These are phyloP conservation scores for Gremmenia infestans DNA, from an alignment of 2,329 filamentous ascomycete species.

Conservation along the genomic window DNA sequence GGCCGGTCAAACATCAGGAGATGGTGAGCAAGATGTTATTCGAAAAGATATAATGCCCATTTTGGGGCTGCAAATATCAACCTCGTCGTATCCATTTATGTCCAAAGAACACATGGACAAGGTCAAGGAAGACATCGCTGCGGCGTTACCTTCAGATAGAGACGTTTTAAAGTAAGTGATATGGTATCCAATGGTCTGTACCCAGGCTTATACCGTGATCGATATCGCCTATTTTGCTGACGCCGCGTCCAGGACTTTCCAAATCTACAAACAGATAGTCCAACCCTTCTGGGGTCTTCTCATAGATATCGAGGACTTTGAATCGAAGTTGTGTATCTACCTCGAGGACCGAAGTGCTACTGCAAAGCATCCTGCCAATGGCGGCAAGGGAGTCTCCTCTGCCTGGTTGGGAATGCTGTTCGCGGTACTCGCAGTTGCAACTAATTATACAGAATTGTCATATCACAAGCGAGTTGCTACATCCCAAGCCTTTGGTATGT, in stretches of 20 bases:
- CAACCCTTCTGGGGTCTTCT: constrained; percentile 66
- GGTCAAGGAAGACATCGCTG: constrained; percentile 55
- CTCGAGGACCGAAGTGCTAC: constrained; percentile 52
- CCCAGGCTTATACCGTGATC: not conserved
- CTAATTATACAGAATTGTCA: constrained; percentile 60
- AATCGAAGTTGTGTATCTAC: constrained; percentile 60
- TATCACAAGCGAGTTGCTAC: constrained; percentile 37
- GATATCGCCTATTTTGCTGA: not conserved
- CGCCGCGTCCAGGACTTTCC: constrained; percentile 46
- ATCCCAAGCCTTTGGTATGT: constrained; percentile 45
- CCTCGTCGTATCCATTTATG: constrained; percentile 62
- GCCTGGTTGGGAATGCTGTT: constrained; percentile 64
- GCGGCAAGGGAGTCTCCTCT: constrained; percentile 44
- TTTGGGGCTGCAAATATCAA: constrained; percentile 57
- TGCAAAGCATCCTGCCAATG: constrained; percentile 33
- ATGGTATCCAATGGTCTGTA: not conserved
- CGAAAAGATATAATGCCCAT: constrained; percentile 63
- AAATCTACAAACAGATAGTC: constrained; percentile 62
- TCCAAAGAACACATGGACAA: constrained; percentile 56
- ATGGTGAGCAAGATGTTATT: constrained; percentile 44
- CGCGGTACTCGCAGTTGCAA: constrained; percentile 59
- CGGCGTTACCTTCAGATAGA: constrained; percentile 57
- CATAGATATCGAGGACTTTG: constrained; percentile 60
- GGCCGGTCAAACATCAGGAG: constrained; percentile 43
- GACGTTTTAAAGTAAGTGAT: constrained; percentile 59